Conservation (phyloP, 495 filamentous ascomycete genomes). For the Penicillium alfredii region DNA sequence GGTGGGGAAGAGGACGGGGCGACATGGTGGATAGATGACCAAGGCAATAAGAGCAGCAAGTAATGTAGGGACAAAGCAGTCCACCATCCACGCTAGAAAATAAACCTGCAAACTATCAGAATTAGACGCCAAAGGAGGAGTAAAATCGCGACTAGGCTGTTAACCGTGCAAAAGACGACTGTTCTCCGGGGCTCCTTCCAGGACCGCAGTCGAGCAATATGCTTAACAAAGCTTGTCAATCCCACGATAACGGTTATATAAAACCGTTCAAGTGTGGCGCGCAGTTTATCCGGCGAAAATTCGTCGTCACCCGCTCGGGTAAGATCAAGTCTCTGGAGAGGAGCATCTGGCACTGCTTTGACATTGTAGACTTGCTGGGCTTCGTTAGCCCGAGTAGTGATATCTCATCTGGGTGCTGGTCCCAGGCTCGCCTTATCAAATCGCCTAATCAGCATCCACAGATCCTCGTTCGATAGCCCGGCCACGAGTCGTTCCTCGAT, state of each 20-base stretch:
- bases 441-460: conserved; percentile 62
- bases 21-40: conserved; percentile 57
- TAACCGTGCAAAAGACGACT: conserved; percentile 55
- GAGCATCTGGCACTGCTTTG: conserved; percentile 54
- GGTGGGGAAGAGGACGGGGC: conserved; percentile 66
- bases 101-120: conserved; percentile 47
- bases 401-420: neutral
- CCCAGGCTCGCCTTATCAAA: conserved; percentile 23
- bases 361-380: conserved; percentile 90
- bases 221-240: conserved; percentile 58
- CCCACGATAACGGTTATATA: conserved; percentile 78
- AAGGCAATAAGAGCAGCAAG: conserved; percentile 54
- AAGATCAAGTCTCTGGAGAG: conserved; percentile 64
- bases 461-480: conserved; percentile 67
- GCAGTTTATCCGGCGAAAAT: conserved; percentile 80
- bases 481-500: conserved; percentile 61
- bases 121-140: neutral
- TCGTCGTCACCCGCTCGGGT: conserved; percentile 76
- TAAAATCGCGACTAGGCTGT: conserved; percentile 5
- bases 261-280: conserved; percentile 72
- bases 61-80: conserved; percentile 58
- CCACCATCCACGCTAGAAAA: conserved; percentile 64
- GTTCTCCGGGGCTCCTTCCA: conserved; percentile 75
- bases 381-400: conserved; percentile 1
- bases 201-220: conserved; percentile 64